Evolutionary conservation across 306 rosid species (phyloP).

Genomic region (Gastrolobium villosum): DNA sequence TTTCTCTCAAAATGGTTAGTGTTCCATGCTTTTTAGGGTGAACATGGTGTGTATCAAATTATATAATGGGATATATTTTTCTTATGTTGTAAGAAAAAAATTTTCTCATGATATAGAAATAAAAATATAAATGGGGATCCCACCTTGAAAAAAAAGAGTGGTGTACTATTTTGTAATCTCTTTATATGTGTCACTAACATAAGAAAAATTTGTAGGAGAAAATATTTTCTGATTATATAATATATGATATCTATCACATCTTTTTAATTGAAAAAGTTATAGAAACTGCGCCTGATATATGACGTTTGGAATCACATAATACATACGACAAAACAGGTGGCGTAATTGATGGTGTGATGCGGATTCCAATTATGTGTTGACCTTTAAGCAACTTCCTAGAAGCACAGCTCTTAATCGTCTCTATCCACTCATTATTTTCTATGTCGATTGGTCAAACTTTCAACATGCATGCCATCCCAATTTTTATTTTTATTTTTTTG

Average conservation of each 20-base stretch:
- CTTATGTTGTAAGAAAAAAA: too few species aligned
- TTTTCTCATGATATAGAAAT: too few species aligned
- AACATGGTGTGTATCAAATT: not conserved
- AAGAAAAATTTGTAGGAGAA: too few species aligned
- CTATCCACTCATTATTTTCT: conserved; percentile 20
- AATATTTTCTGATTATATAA: too few species aligned
- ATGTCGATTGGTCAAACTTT: conserved; percentile 1
- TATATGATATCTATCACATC: not conserved
- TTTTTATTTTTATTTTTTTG: too few species aligned
- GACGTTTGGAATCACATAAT: not conserved
- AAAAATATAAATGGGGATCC: too few species aligned
- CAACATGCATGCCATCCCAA: not conserved
- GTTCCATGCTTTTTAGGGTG: not conserved
- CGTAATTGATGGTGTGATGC: conserved; percentile 40
- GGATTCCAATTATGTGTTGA: conserved; percentile 36
- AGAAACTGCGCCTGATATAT: not conserved
- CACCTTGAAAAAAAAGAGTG: too few species aligned
- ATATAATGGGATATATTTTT: too few species aligned
- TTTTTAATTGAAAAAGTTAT: not conserved
- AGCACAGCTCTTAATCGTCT: not conserved
- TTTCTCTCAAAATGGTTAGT: too few species aligned
- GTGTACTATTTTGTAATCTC: too few species aligned
- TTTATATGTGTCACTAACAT: too few species aligned
- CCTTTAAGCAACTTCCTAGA: conserved; percentile 47
- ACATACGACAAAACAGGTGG: conserved; percentile 29